Evolutionary conservation across 768 basidiomycete genomes (phyloP).

Genomic region (Naganishia randhawae): DNA sequence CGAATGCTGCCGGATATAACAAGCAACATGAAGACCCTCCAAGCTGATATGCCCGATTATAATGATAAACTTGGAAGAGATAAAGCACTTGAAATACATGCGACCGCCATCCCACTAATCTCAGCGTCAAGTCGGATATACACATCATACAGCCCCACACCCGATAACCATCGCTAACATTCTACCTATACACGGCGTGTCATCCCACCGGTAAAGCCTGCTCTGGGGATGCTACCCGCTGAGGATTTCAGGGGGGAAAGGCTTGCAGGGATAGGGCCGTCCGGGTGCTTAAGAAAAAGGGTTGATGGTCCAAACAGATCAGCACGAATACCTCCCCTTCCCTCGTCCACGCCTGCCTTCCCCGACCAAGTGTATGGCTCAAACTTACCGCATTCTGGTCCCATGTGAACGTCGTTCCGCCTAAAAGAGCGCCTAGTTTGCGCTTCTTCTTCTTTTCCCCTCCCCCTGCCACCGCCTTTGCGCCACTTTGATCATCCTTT

Average conservation of each 20-base stretch:
- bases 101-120: no score
- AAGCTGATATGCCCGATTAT: no score
- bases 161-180: not conserved
- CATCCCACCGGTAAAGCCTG: slow-evolving; percentile 3
- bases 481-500: not conserved
- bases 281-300: slow-evolving; percentile 1
- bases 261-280: slow-evolving; percentile 9
- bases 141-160: not conserved
- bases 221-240: slow-evolving; percentile 17
- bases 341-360: no score
- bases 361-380: no score
- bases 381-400: slow-evolving; percentile 10
- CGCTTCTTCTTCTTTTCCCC: slow-evolving; percentile 22
- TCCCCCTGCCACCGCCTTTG: not conserved
- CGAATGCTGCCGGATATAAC: no score
- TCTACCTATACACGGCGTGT: slow-evolving; percentile 2
- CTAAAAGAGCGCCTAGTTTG: slow-evolving; percentile 11
- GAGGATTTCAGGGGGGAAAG: slow-evolving; percentile 19
- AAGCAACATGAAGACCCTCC: no score
- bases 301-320: not conserved
- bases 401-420: slow-evolving; percentile 16
- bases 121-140: no score
- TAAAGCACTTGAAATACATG: no score
- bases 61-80: no score
- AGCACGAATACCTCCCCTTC: no score